A percentile compares a stretch with the other conserved stretches of the same genome.
phyloP scores from a whole-genome alignment of 257 asterid species.

The Verbena officinalis region DNA sequence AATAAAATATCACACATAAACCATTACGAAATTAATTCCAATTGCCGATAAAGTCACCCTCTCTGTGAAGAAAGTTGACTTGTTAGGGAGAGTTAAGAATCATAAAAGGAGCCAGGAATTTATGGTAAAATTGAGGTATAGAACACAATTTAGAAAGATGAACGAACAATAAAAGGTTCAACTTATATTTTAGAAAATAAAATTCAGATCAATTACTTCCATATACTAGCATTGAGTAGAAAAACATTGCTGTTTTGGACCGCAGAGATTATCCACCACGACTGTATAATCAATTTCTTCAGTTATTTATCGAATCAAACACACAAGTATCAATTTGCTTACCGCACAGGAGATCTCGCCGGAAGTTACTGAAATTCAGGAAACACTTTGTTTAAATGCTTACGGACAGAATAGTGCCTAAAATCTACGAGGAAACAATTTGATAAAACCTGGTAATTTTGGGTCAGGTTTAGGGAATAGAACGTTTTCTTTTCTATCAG shows the following conservation, averaged over 20 bases:
- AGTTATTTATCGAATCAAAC: background rate
- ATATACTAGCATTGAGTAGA: too few species aligned
- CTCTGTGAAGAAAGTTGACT: background rate
- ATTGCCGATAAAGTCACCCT: background rate
- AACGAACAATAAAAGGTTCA: too few species aligned
- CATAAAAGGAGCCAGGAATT: background rate
- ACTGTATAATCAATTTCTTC: constrained; percentile 4
- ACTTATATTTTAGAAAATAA: too few species aligned
- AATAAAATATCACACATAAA: background rate
- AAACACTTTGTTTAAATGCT: constrained; percentile 12
- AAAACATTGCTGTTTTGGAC: background rate
- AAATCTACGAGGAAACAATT: background rate
- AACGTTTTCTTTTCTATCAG: too few species aligned
- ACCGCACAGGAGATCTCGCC: constrained; percentile 38
- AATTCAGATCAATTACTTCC: too few species aligned
- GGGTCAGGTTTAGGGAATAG: constrained; percentile 25
- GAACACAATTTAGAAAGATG: background rate
- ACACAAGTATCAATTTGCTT: constrained; percentile 9
- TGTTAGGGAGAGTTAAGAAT: background rate
- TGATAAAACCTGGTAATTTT: constrained; percentile 35
- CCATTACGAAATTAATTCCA: constrained; percentile 1
- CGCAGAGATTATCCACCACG: background rate
- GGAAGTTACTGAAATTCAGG: constrained; percentile 22
- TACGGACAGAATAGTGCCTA: background rate
- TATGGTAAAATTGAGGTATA: background rate